A percentile compares a stretch with the other conserved stretches of the same genome.
Conservation (phyloP, 2,329 filamentous ascomycete genomes). For the Ceratocystis eucalypticola region DNA sequence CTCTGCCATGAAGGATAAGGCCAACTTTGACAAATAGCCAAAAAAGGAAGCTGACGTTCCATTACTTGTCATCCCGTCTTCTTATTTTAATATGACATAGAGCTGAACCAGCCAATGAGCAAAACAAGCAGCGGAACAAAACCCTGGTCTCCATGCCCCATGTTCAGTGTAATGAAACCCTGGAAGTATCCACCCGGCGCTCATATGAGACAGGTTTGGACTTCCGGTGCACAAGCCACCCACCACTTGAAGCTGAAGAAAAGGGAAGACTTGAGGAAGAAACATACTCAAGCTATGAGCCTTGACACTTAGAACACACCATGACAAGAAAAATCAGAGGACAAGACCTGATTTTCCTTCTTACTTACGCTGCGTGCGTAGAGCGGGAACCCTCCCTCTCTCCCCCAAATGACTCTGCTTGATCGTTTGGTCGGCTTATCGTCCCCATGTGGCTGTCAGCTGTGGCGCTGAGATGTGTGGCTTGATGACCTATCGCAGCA, state of each 20-base stretch:
- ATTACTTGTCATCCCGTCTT: slow-evolving; percentile 1
- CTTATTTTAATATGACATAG: neutral
- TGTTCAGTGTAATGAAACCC: neutral
- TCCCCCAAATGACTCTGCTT: no score
- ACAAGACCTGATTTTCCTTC: no score
- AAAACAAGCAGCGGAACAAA: neutral
- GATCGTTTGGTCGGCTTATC: no score
- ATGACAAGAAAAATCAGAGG: no score
- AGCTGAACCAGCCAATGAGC: neutral
- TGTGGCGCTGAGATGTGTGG: no score
- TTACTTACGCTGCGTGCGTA: no score
- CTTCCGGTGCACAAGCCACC: slow-evolving; percentile 1
- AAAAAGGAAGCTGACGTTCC: neutral
- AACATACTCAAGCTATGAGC: neutral
- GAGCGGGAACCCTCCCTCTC: no score
- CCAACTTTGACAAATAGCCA: neutral
- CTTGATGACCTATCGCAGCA: neutral
- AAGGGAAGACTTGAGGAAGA: neutral
- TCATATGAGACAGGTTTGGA: neutral
- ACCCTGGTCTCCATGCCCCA: neutral
- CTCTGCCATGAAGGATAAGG: neutral
- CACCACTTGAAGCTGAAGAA: neutral
- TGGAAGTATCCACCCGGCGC: neutral
- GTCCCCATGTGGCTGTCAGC: no score
- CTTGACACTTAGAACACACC: neutral